phyloP scores from a whole-genome alignment of 805 yeast species.

The Ogataea degrootiae region DNA sequence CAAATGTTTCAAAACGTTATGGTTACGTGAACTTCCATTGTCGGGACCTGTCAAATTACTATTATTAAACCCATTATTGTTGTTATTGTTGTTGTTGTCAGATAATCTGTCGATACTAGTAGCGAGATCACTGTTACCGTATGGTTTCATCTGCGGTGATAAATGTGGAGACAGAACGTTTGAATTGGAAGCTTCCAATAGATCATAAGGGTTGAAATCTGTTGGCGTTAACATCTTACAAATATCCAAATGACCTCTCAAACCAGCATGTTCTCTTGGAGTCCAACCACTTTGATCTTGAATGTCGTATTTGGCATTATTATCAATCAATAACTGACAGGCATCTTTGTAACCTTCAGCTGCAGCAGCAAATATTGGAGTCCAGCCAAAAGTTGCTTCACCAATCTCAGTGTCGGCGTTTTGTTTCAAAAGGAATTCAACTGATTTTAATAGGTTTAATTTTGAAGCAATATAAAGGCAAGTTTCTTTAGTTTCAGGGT shows the following conservation, averaged over 20 bases:
- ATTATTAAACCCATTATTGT: neutral
- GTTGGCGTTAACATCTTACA: conserved; percentile 57
- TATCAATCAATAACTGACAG: conserved; percentile 47
- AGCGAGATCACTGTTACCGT: conserved; percentile 15
- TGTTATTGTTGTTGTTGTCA: conserved; percentile 12
- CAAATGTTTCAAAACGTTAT: conserved; percentile 18
- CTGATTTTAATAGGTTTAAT: conserved; percentile 49
- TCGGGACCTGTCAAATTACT: neutral
- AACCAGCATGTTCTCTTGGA: conserved; percentile 94
- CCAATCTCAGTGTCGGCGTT: conserved; percentile 73
- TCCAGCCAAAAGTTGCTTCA: conserved; percentile 86
- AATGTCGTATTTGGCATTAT: conserved; percentile 49
- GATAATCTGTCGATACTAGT: conserved; percentile 24
- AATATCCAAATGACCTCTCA: conserved; percentile 77
- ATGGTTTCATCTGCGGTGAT: conserved; percentile 33
- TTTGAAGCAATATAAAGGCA: conserved; percentile 79
- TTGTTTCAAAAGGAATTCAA: conserved; percentile 46
- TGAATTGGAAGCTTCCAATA: conserved; percentile 11
- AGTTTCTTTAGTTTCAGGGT: conserved; percentile 64
- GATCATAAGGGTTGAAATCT: conserved; percentile 33
- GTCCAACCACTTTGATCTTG: conserved; percentile 91
- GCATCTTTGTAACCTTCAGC: conserved; percentile 70
- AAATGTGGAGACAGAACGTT: conserved; percentile 19
- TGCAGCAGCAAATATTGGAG: conserved; percentile 86
- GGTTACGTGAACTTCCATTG: conserved; percentile 4